Evolutionary conservation across 2,329 filamentous ascomycete genomes (phyloP).

Genomic region (Boeremia exigua): DNA sequence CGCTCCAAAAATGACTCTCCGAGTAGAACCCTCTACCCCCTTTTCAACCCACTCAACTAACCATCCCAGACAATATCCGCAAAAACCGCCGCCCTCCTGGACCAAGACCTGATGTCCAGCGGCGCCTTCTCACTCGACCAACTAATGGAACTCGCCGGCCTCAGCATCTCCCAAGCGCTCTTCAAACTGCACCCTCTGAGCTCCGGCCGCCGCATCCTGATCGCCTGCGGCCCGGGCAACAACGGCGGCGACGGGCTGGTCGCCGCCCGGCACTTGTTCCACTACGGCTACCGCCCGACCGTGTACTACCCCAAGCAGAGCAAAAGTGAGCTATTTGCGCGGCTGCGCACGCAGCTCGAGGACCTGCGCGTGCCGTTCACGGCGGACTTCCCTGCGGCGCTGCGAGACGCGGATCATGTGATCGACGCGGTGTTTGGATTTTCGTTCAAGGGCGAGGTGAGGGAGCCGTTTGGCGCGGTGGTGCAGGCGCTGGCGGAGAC

Average conservation of each 20-base stretch:
- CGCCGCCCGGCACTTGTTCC: constrained; percentile 85
- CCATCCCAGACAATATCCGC: constrained; percentile 77
- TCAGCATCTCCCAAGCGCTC: constrained; percentile 92
- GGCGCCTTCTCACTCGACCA: constrained; percentile 93
- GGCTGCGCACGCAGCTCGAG: constrained; percentile 82
- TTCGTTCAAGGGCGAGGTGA: constrained; percentile 87
- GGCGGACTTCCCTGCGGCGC: constrained; percentile 73
- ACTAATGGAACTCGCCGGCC: constrained; percentile 93
- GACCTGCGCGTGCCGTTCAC: constrained; percentile 84
- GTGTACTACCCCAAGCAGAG: constrained; percentile 93
- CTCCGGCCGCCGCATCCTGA: constrained; percentile 74
- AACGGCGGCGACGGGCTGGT: constrained; percentile 91
- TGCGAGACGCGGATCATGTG: constrained; percentile 76
- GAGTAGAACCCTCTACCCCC: background rate
- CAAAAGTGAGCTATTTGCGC: constrained; percentile 90
- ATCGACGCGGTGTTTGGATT: constrained; percentile 97
- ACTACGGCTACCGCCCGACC: constrained; percentile 88
- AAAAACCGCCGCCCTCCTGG: constrained; percentile 85
- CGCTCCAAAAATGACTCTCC: constrained; percentile 30
- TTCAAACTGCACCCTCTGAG: constrained; percentile 80
- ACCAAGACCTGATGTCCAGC: constrained; percentile 91
- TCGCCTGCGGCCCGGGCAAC: constrained; percentile 88
- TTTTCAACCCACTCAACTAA: background rate
- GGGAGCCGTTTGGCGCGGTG: constrained; percentile 87
- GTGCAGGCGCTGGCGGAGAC: constrained; percentile 78